Percentiles rank a stretch among this genome's conserved stretches.
phyloP scores from a whole-genome alignment of 78 protist species.

The Dictyostelium firmibasis region DNA sequence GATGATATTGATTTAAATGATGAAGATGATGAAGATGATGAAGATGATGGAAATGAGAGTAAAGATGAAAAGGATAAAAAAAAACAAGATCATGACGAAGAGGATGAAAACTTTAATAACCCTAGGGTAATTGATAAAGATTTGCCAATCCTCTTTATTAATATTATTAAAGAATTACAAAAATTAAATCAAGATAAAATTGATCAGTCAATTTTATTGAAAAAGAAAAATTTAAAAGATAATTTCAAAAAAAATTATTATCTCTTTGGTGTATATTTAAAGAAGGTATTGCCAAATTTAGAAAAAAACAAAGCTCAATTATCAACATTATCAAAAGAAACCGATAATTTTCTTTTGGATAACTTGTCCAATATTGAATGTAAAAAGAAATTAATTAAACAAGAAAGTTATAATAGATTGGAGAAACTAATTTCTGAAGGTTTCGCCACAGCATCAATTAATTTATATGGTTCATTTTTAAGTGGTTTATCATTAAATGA shows the following conservation, averaged over 20 bases:
- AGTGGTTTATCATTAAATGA: neutral
- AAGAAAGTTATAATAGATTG: neutral
- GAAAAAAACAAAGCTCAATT: neutral
- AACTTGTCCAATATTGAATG: neutral
- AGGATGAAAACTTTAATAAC: no score
- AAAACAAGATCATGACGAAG: no score
- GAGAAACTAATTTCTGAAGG: neutral
- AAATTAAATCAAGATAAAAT: neutral
- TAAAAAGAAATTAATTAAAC: neutral
- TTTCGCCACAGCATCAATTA: neutral
- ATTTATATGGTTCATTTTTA: neutral
- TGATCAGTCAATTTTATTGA: neutral
- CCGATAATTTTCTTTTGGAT: neutral
- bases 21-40: neutral
- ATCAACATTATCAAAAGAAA: neutral
- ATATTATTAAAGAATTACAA: neutral
- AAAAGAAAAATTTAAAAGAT: neutral
- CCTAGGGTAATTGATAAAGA: neutral
- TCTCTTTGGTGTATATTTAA: no score
- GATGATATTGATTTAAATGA: neutral
- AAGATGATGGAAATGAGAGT: neutral
- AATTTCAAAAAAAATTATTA: neutral
- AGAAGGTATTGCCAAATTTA: neutral
- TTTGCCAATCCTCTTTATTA: neutral
- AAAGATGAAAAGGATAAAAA: no score